A percentile compares a stretch with the other conserved stretches of the same genome.
phyloP scores from a whole-genome alignment of 2,329 filamentous ascomycete species.

The Lojkania enalia region DNA sequence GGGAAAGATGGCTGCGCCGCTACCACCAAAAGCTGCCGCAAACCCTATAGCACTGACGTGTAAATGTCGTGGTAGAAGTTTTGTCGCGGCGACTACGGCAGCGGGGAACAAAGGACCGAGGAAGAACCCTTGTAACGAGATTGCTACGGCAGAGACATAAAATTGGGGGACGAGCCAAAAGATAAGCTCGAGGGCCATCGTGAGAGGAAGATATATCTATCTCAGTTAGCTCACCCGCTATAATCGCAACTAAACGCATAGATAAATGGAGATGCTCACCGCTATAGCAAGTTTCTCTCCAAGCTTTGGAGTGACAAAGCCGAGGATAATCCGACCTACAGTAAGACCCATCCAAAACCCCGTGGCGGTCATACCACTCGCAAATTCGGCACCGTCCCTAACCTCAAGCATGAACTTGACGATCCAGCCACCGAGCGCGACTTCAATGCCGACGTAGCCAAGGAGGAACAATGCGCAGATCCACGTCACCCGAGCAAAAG shows the following conservation, averaged over 20 bases:
- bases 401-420: conserved; percentile 85
- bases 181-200: conserved; percentile 68
- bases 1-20: conserved; percentile 68
- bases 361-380: conserved; percentile 74
- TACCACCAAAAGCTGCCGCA: conserved; percentile 74
- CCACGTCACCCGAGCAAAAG: conserved; percentile 66
- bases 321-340: conserved; percentile 70
- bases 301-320: conserved; percentile 73
- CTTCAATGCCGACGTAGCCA: conserved; percentile 78
- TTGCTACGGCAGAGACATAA: conserved; percentile 71
- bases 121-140: conserved; percentile 75
- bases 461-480: conserved; percentile 74
- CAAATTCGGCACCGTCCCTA: conserved; percentile 68
- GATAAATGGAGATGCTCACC: too few species aligned
- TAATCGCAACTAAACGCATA: too few species aligned
- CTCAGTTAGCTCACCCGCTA: too few species aligned
- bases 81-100: conserved; percentile 72
- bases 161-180: conserved; percentile 84
- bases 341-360: conserved; percentile 87
- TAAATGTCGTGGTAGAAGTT: conserved; percentile 70
- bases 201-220: conserved; percentile 64
- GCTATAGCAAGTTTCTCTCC: conserved; percentile 67
- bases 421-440: conserved; percentile 78
- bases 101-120: conserved; percentile 79
- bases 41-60: conserved; percentile 84